Evolutionary conservation across 2,329 filamentous ascomycete species (phyloP).

Genomic region (Xylaria sp.): DNA sequence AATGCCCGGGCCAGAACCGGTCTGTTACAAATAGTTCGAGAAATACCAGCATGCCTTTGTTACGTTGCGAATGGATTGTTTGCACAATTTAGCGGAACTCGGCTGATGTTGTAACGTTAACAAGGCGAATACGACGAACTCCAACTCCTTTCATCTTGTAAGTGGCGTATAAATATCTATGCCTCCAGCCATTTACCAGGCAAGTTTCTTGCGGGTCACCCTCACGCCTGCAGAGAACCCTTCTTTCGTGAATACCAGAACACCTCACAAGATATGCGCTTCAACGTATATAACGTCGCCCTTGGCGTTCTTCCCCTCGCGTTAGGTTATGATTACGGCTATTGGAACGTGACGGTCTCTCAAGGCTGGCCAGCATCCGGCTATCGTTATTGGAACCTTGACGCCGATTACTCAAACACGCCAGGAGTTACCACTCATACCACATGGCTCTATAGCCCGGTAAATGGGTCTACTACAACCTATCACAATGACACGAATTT

Average conservation of each 20-base stretch:
- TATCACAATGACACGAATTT: not conserved
- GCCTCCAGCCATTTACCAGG: not conserved
- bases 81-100: not conserved
- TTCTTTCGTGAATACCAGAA: not conserved
- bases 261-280: not conserved
- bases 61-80: not conserved
- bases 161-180: not conserved
- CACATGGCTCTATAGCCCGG: not conserved
- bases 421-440: slow-evolving; percentile 6
- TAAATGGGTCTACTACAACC: not conserved
- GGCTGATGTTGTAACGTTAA: not conserved
- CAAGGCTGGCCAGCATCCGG: slow-evolving; percentile 17
- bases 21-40: not conserved
- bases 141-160: not conserved
- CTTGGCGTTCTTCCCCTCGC: not conserved
- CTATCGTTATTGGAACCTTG: slow-evolving; percentile 20
- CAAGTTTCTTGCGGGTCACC: not conserved
- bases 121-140: not conserved
- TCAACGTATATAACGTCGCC: not conserved
- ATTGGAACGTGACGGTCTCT: slow-evolving; percentile 7
- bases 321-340: slow-evolving; percentile 13
- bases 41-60: not conserved
- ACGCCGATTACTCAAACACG: slow-evolving; percentile 13
- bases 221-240: not conserved
- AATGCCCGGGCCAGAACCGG: not conserved